Percentiles rank a stretch among this genome's conserved stretches.
Evolutionary conservation across 345 rosid species (phyloP).

Genomic region (Barbarea vulgaris): DNA sequence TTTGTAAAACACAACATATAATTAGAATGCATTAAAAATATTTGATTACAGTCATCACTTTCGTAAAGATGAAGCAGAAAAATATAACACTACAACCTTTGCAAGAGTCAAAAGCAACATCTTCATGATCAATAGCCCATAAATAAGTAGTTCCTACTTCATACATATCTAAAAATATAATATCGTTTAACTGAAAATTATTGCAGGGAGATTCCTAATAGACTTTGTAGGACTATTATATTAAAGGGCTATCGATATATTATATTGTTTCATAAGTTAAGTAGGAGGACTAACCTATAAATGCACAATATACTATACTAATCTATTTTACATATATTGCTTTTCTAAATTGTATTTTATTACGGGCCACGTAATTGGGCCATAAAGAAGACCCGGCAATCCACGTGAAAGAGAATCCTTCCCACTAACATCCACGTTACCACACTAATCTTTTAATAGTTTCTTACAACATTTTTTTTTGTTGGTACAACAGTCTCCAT

Average conservation of each 20-base stretch:
- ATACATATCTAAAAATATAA: neutral
- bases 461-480: neutral
- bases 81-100: neutral
- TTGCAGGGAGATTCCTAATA: slow-evolving; percentile 27
- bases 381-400: slow-evolving; percentile 25
- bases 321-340: slow-evolving; percentile 7
- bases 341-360: slow-evolving; percentile 18
- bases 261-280: slow-evolving; percentile 13
- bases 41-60: neutral
- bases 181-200: neutral
- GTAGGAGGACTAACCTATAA: slow-evolving; percentile 8
- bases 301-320: neutral
- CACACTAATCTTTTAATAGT: slow-evolving; percentile 4
- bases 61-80: slow-evolving; percentile 3
- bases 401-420: slow-evolving; percentile 44
- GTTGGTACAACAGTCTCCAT: slow-evolving; percentile 22
- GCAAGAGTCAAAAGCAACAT: slow-evolving; percentile 22
- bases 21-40: neutral
- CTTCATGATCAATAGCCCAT: slow-evolving; percentile 1
- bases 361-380: slow-evolving; percentile 41
- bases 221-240: slow-evolving; percentile 24
- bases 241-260: slow-evolving; percentile 14
- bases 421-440: slow-evolving; percentile 39
- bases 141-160: neutral
- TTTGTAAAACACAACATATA: neutral